Evolutionary conservation across 2,329 filamentous ascomycete genomes (phyloP).

Genomic region (Drechmeria coniospora): DNA sequence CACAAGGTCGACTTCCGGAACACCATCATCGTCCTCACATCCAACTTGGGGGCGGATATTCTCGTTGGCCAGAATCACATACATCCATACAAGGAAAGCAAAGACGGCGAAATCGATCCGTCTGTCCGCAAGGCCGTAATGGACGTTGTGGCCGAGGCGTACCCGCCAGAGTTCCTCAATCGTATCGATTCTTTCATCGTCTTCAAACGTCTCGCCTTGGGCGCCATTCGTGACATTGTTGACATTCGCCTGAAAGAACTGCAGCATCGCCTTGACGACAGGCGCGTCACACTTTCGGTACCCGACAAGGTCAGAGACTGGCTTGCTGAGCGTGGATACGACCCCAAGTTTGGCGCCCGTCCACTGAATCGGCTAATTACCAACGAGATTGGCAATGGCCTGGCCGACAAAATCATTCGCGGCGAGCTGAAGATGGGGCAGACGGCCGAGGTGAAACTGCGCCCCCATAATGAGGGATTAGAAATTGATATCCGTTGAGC

Average conservation of each 20-base stretch:
- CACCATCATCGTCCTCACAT: slow-evolving; percentile 90
- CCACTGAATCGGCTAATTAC: slow-evolving; percentile 83
- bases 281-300: slow-evolving; percentile 64
- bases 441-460: slow-evolving; percentile 53
- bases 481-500: slow-evolving; percentile 27
- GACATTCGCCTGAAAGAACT: slow-evolving; percentile 81
- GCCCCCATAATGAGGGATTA: slow-evolving; percentile 42
- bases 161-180: slow-evolving; percentile 92
- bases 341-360: slow-evolving; percentile 78
- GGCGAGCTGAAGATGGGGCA: slow-evolving; percentile 68
- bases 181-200: slow-evolving; percentile 93
- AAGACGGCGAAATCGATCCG: slow-evolving; percentile 54
- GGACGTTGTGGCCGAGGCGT: slow-evolving; percentile 60
- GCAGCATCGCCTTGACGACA: slow-evolving; percentile 67
- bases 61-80: slow-evolving; percentile 60
- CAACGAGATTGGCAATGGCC: slow-evolving; percentile 73
- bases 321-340: slow-evolving; percentile 81
- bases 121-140: slow-evolving; percentile 69
- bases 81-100: slow-evolving; percentile 46
- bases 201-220: slow-evolving; percentile 70
- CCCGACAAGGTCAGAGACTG: slow-evolving; percentile 61
- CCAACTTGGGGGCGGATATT: slow-evolving; percentile 85
- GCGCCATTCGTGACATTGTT: slow-evolving; percentile 77
- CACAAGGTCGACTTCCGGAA: slow-evolving; percentile 96
- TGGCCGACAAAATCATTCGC: slow-evolving; percentile 85